A percentile compares a stretch with the other conserved stretches of the same genome.
Conservation (phyloP, 2,329 filamentous ascomycete genomes). For the Cytospora piceicola region DNA sequence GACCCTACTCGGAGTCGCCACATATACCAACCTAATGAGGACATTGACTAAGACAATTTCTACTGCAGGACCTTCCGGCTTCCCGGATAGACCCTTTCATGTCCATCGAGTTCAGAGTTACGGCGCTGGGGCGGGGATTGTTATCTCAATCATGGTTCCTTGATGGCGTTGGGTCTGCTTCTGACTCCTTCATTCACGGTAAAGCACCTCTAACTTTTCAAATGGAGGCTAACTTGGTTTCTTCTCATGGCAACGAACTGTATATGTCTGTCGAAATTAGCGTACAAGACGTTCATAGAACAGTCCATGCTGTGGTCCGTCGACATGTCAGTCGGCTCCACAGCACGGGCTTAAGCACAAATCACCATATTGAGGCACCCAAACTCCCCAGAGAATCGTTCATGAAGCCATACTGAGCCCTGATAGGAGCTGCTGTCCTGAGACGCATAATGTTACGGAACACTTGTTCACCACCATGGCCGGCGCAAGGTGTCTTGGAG, state of each 20-base stretch:
- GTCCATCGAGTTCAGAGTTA: neutral
- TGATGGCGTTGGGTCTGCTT: slow-evolving; percentile 32
- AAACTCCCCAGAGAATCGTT: neutral
- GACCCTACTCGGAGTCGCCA: slow-evolving; percentile 82
- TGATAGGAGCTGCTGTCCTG: slow-evolving; percentile 2
- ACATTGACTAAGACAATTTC: slow-evolving; percentile 63
- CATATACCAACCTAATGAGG: slow-evolving; percentile 78
- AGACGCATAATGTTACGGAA: neutral
- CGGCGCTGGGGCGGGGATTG: slow-evolving; percentile 3
- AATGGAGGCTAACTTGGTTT: slow-evolving; percentile 31
- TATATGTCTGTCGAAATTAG: slow-evolving; percentile 13
- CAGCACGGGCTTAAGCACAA: slow-evolving; percentile 1
- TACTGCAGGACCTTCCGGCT: slow-evolving; percentile 34
- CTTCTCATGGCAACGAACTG: slow-evolving; percentile 24
- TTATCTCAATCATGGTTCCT: slow-evolving; percentile 5
- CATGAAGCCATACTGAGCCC: slow-evolving; percentile 11
- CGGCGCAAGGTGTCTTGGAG: neutral
- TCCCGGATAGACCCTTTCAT: slow-evolving; percentile 16
- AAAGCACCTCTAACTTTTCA: slow-evolving; percentile 31
- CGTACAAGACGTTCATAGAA: slow-evolving; percentile 21
- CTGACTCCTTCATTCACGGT: slow-evolving; percentile 25
- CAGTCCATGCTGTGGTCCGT: slow-evolving; percentile 10
- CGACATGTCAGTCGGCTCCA: neutral
- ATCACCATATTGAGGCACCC: slow-evolving; percentile 1
- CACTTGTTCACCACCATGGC: neutral